phyloP scores from a whole-genome alignment of 2,329 filamentous ascomycete genomes.

The Fusarium heterosporum region DNA sequence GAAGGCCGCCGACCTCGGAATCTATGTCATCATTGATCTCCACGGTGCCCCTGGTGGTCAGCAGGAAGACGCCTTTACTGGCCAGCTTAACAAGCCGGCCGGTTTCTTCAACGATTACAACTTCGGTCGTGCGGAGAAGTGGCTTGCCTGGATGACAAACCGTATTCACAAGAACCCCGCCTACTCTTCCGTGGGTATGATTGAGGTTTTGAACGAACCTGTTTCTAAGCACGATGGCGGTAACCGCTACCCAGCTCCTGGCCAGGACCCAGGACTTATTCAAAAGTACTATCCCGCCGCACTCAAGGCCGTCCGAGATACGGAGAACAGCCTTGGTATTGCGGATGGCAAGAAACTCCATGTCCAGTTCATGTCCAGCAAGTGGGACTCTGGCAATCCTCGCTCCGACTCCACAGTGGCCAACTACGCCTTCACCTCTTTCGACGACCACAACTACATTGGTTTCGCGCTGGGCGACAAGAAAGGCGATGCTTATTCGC shows the following conservation, averaged over 20 bases:
- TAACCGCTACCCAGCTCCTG: constrained; percentile 29
- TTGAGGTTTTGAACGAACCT: constrained; percentile 36
- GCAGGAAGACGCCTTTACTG: constrained; percentile 34
- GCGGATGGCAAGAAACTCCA: constrained; percentile 23
- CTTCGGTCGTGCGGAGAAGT: constrained; percentile 34
- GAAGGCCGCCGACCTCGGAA: constrained; percentile 29
- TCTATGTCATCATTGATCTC: constrained; percentile 39
- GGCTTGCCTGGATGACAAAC: constrained; percentile 36
- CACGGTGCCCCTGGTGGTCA: constrained; percentile 34
- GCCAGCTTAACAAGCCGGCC: constrained; percentile 35
- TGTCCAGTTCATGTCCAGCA: constrained; percentile 39
- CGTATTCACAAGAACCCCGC: constrained; percentile 30
- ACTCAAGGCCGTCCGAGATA: constrained; percentile 27
- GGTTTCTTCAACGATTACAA: constrained; percentile 35
- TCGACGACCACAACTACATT: constrained; percentile 39
- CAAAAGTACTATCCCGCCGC: constrained; percentile 31
- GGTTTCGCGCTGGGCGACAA: constrained; percentile 17
- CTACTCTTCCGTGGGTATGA: constrained; percentile 16
- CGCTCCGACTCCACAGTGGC: constrained; percentile 7
- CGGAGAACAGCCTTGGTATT: background rate
- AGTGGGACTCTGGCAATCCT: constrained; percentile 35
- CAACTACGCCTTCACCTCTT: constrained; percentile 16
- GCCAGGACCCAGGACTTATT: constrained; percentile 27
- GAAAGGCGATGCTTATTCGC: background rate
- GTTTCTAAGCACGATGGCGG: constrained; percentile 23